Percentiles rank a stretch among this genome's conserved stretches.
Conservation (phyloP, 1,284 basidiomycete species). For the Papiliotrema flavescens region DNA sequence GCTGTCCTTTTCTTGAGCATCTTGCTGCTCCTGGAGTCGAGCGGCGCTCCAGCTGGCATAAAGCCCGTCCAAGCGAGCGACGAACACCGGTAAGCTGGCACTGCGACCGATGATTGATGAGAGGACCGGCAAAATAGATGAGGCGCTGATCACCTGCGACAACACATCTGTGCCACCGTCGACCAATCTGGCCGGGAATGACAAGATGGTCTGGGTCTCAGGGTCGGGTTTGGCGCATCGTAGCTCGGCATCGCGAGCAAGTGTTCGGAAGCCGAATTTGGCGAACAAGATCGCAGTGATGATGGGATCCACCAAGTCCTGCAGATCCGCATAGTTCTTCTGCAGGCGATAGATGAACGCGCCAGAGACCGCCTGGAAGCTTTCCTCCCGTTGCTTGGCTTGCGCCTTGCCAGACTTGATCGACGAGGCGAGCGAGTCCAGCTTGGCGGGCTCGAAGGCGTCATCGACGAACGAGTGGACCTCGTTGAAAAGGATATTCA, state of each 20-base stretch:
- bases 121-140: slow-evolving; percentile 2
- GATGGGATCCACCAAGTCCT: slow-evolving; percentile 68
- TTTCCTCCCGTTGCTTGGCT: slow-evolving; percentile 40
- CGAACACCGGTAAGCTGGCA: slow-evolving; percentile 43
- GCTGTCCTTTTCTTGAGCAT: slow-evolving; percentile 63
- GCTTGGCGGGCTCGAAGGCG: slow-evolving; percentile 28
- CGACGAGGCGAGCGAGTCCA: slow-evolving; percentile 36
- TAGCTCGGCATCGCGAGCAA: slow-evolving; percentile 24
- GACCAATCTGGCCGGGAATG: slow-evolving; percentile 10
- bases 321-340: slow-evolving; percentile 52
- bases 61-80: slow-evolving; percentile 63
- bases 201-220: slow-evolving; percentile 12
- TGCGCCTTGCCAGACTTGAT: slow-evolving; percentile 21
- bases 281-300: slow-evolving; percentile 62
- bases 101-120: slow-evolving; percentile 7
- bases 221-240: slow-evolving; percentile 9
- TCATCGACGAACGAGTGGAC: slow-evolving; percentile 61
- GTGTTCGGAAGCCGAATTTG: slow-evolving; percentile 69
- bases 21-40: slow-evolving; percentile 64
- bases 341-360: slow-evolving; percentile 52
- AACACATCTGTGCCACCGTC: not conserved
- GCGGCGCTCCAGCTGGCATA: slow-evolving; percentile 80
- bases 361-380: slow-evolving; percentile 49
- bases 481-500: slow-evolving; percentile 80
- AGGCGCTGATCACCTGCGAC: slow-evolving; percentile 10